Evolutionary conservation across 2,329 filamentous ascomycete genomes (phyloP).

Genomic region (Trichophyton rubrum): DNA sequence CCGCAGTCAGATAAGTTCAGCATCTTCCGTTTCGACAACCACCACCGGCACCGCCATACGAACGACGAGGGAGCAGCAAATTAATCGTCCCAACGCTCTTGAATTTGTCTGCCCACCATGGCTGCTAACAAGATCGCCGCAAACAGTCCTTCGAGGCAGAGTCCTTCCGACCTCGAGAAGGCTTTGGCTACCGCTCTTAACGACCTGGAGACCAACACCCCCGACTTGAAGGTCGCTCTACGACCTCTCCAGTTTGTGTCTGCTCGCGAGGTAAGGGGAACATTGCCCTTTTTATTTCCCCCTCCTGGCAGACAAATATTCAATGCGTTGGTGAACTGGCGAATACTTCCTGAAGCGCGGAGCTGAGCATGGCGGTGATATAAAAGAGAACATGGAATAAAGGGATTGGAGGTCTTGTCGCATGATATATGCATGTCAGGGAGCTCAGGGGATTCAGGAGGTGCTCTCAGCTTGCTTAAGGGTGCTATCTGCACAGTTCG

Average conservation of each 20-base stretch:
- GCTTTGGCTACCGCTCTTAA: slow-evolving; percentile 93
- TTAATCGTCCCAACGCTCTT: slow-evolving; percentile 9
- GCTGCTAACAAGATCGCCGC: slow-evolving; percentile 88
- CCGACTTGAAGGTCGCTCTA: slow-evolving; percentile 91
- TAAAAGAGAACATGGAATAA: background rate
- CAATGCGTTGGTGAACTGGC: slow-evolving; percentile 2
- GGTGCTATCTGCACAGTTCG: background rate
- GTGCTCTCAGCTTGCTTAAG: background rate
- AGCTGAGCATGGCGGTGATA: background rate
- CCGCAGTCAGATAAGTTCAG: slow-evolving; percentile 4
- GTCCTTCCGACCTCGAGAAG: slow-evolving; percentile 94
- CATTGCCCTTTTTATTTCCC: background rate
- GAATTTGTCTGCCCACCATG: slow-evolving; percentile 39
- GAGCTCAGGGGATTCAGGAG: background rate
- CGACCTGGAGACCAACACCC: slow-evolving; percentile 98
- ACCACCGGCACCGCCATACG: background rate
- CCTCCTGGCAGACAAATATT: background rate
- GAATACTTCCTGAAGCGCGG: background rate
- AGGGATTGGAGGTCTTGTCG: background rate
- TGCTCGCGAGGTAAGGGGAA: slow-evolving; percentile 84
- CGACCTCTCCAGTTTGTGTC: slow-evolving; percentile 97
- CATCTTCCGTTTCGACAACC: background rate
- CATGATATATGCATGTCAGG: background rate
- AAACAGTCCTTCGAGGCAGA: slow-evolving; percentile 92
- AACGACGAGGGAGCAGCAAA: slow-evolving; percentile 12